Base-by-base conservation (phyloP, 805 yeast species). In the Pichia cabralensis region DNA sequence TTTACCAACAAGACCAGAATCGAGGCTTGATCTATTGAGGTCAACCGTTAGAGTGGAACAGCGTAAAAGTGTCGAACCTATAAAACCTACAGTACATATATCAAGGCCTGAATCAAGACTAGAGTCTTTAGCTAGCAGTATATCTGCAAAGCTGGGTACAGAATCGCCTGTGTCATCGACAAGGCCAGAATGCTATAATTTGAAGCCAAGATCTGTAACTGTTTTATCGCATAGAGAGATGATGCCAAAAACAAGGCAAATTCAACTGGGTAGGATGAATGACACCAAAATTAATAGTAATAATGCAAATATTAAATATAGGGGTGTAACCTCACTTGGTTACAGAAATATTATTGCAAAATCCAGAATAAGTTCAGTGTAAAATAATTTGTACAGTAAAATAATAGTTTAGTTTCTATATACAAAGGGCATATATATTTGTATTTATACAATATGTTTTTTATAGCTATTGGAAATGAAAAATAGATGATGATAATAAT, bases 1-100 rank as follows among this genome's bases (percentile, higher is more conserved):
- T 4, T 38, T 54, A 14, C 60, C 58, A 1, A 28, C 28, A 11
- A 40, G 54, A 17, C 46, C 52, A 5, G 49, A 50, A 33, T 49
- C 56, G 2, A 36, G 52, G 14, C 23, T 41, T n/a, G 41, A 39
- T 7, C 38, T 53, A 8, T 33, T 43, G 19, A 30, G 43, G 21
- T 46, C 55, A 6, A 34, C 31, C 2, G 35, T 37, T 10, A 38
- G 42, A 23, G 9, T 28, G 12, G 26, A 36, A 12, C n/a, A 13
- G 7, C 30, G 22, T 18, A 14, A 18, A 3, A 14, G n/a, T 6
- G 28, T 23, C 15, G 8, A 13, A 0, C 14, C 16, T 3, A 26
- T 12, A 11, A 16, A 22, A 1, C 18, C 21, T 5, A 6, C 5
- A 9, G 22, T 30, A 11, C 16, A n/a, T 11, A n/a, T n/a, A n/a